Evolutionary conservation across 352 stramenopile genomes (phyloP).

Genomic region (Blastocystis hominis): DNA sequence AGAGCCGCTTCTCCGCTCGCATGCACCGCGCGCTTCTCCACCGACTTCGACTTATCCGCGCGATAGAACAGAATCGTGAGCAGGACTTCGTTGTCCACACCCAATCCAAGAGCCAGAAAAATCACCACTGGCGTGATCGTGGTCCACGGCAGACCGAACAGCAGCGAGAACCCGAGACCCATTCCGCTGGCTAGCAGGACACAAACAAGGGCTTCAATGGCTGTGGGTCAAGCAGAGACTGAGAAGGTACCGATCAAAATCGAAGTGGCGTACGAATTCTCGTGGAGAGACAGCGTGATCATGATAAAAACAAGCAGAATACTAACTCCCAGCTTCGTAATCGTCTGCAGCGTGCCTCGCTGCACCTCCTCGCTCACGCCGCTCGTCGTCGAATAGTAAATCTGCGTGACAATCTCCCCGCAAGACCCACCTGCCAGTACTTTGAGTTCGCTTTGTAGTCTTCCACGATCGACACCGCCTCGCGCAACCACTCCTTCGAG

Average conservation of each 20-base stretch:
- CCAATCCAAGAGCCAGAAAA: conserved; percentile 30
- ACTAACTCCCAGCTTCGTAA: conserved; percentile 29
- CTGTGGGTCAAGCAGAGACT: not conserved
- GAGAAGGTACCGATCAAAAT: not conserved
- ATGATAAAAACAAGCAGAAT: conserved; percentile 46
- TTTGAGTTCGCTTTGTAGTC: not conserved
- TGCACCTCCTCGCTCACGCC: conserved; percentile 33
- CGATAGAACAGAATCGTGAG: conserved; percentile 42
- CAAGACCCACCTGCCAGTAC: not conserved
- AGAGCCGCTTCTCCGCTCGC: not conserved
- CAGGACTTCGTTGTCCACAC: conserved; percentile 46
- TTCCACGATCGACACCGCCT: not conserved
- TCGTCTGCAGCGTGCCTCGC: conserved; percentile 1
- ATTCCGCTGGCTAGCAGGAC: conserved; percentile 7
- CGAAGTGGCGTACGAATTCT: not conserved
- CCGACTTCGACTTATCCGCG: not conserved
- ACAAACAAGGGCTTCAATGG: not conserved
- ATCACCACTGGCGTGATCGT: conserved; percentile 38
- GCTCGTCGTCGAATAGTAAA: not conserved
- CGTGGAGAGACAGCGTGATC: conserved; percentile 13
- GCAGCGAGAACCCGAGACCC: conserved; percentile 37
- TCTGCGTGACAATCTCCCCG: not conserved
- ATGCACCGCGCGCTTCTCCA: not conserved
- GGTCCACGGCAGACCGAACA: conserved; percentile 35
- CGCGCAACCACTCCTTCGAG: not conserved